These are phyloP conservation scores for Colletotrichum melonis DNA, from an alignment of 2,329 filamentous ascomycete genomes.

Conservation along the genomic window DNA sequence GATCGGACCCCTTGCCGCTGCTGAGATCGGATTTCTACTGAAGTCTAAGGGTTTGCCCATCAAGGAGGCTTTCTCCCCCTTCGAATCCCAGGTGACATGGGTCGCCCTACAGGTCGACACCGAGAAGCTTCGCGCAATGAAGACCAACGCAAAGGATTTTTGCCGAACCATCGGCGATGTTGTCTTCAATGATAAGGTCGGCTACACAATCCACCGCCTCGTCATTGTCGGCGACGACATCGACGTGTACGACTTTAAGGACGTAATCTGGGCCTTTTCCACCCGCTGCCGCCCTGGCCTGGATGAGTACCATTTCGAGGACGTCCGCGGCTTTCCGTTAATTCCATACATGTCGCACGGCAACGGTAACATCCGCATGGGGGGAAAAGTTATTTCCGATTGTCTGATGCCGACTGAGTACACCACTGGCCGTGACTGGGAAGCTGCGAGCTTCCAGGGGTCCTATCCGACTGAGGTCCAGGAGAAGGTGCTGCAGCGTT, in stretches of 20 bases:
- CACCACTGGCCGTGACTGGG: conserved; percentile 46
- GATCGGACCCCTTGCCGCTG: conserved; percentile 56
- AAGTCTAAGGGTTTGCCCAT: conserved; percentile 53
- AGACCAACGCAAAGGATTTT: conserved; percentile 56
- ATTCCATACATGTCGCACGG: conserved; percentile 60
- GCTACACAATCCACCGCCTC: conserved; percentile 55
- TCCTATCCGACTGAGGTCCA: conserved; percentile 51
- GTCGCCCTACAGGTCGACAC: conserved; percentile 67
- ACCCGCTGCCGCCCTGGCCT: conserved; percentile 57
- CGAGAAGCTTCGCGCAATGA: conserved; percentile 64
- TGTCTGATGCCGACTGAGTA: conserved; percentile 56
- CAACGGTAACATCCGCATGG: conserved; percentile 36
- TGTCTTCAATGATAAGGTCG: conserved; percentile 54
- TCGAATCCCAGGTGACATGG: conserved; percentile 61
- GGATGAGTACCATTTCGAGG: conserved; percentile 58
- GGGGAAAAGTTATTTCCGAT: conserved; percentile 60
- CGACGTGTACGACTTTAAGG: conserved; percentile 56
- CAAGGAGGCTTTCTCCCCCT: conserved; percentile 54
- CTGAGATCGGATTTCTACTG: conserved; percentile 52
- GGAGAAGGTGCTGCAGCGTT: background rate
- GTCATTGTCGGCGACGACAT: conserved; percentile 61
- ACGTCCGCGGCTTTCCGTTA: conserved; percentile 54
- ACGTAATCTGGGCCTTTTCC: conserved; percentile 61
- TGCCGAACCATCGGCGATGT: conserved; percentile 53
- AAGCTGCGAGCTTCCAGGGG: conserved; percentile 45